These are phyloP conservation scores for Fusarium pseudonygamai DNA, from an alignment of 2,329 filamentous ascomycete genomes.

Conservation along the genomic window DNA sequence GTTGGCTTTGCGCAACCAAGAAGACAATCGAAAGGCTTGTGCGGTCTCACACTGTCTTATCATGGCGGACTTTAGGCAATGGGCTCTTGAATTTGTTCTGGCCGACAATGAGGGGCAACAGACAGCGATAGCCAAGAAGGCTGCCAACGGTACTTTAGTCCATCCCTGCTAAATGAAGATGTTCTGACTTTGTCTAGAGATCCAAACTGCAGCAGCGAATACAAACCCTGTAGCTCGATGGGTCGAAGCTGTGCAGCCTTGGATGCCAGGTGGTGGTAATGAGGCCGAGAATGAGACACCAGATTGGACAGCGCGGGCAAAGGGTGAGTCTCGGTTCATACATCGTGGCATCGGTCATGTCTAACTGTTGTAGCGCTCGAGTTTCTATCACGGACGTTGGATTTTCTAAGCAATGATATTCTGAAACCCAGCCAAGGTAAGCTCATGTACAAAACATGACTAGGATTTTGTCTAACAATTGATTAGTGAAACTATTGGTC, in stretches of 20 bases:
- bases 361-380: slow-evolving; percentile 55
- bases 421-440: slow-evolving; percentile 62
- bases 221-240: slow-evolving; percentile 62
- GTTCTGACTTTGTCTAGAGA: slow-evolving; percentile 49
- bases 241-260: slow-evolving; percentile 64
- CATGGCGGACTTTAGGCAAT: slow-evolving; percentile 63
- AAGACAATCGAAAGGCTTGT: neutral
- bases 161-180: neutral
- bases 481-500: slow-evolving; percentile 56
- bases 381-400: slow-evolving; percentile 65
- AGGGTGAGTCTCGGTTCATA: slow-evolving; percentile 49
- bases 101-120: slow-evolving; percentile 57
- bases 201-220: slow-evolving; percentile 55
- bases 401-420: slow-evolving; percentile 55
- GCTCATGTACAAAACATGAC: neutral
- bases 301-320: slow-evolving; percentile 64
- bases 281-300: slow-evolving; percentile 54
- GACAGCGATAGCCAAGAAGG: slow-evolving; percentile 54
- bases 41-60: neutral
- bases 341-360: neutral
- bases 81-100: slow-evolving; percentile 65
- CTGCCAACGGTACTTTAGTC: slow-evolving; percentile 53
- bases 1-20: neutral
- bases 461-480: slow-evolving; percentile 7
- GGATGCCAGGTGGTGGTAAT: slow-evolving; percentile 58